Evolutionary conservation across 441 rosid genomes (phyloP).

Genomic region (Daphne laureola): DNA sequence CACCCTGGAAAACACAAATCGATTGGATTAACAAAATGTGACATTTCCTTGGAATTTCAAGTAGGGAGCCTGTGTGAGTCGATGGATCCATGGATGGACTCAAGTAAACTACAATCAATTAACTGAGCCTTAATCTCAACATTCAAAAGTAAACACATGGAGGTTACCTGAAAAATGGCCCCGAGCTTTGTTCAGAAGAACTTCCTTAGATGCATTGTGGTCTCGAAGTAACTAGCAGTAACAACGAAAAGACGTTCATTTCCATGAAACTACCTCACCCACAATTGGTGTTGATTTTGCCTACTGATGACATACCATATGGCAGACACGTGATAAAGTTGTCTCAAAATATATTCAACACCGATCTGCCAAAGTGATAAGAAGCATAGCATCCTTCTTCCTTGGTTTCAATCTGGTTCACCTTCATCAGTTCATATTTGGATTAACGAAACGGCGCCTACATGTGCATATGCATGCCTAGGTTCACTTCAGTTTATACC

Average conservation of each 20-base stretch:
- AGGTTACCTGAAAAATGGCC: slow-evolving; percentile 47
- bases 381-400: slow-evolving; percentile 60
- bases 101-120: no score
- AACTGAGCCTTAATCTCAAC: no score
- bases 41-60: background rate
- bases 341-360: slow-evolving; percentile 78
- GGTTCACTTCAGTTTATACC: no score
- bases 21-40: background rate
- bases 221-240: slow-evolving; percentile 58
- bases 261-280: no score
- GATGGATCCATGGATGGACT: no score
- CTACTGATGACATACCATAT: slow-evolving; percentile 40
- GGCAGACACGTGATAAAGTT: slow-evolving; percentile 84
- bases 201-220: slow-evolving; percentile 45
- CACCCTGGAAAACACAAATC: background rate
- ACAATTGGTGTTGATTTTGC: no score
- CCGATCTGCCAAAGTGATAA: slow-evolving; percentile 92
- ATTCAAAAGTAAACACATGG: background rate
- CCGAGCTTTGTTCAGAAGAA: slow-evolving; percentile 61
- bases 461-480: background rate
- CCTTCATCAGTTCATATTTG: slow-evolving; percentile 60
- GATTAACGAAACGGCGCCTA: slow-evolving; percentile 78
- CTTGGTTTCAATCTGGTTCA: slow-evolving; percentile 58
- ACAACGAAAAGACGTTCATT: background rate
- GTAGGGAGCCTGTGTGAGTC: background rate